Conservation (phyloP, 441 rosid genomes). For the Pelargonium myrrhifolium region DNA sequence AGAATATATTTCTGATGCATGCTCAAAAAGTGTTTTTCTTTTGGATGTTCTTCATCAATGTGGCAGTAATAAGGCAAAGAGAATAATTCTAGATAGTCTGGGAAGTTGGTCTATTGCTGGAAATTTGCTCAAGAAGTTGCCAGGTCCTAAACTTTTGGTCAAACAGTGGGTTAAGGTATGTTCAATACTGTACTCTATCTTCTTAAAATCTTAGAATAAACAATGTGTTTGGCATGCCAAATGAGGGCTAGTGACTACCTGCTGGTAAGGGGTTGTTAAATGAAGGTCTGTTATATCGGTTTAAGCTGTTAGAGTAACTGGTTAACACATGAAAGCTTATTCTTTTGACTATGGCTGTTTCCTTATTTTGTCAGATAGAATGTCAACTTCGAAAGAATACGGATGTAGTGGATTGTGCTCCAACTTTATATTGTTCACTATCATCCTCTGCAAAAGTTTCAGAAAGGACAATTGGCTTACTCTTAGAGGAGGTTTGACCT, state of each 20-base stretch:
- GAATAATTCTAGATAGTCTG: slow-evolving; percentile 37
- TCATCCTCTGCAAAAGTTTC: slow-evolving; percentile 41
- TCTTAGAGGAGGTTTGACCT: slow-evolving; percentile 75
- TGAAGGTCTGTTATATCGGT: neutral
- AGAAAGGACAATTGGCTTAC: slow-evolving; percentile 39
- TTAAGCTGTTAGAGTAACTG: slow-evolving; percentile 8
- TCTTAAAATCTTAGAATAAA: neutral
- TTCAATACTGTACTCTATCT: neutral
- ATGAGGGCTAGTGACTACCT: neutral
- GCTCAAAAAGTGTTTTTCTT: slow-evolving; percentile 57
- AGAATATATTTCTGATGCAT: slow-evolving; percentile 52
- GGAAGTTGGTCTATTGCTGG: slow-evolving; percentile 67
- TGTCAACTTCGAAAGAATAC: slow-evolving; percentile 36
- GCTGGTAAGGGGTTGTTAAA: neutral
- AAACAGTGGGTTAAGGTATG: slow-evolving; percentile 92
- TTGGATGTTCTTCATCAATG: slow-evolving; percentile 72
- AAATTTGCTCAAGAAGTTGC: slow-evolving; percentile 35
- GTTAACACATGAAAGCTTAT: slow-evolving; percentile 22
- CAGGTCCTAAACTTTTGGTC: slow-evolving; percentile 67
- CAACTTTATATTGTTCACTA: slow-evolving; percentile 47
- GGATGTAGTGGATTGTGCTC: slow-evolving; percentile 32
- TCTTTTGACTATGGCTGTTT: slow-evolving; percentile 17
- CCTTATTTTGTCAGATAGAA: slow-evolving; percentile 46
- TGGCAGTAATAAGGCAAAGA: slow-evolving; percentile 36
- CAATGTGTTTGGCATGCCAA: neutral